Evolutionary conservation across 192 early-diverging fungal species (phyloP), one percentile per base, ranked within the genome.

Genomic region (Coemansia reversa): DNA sequence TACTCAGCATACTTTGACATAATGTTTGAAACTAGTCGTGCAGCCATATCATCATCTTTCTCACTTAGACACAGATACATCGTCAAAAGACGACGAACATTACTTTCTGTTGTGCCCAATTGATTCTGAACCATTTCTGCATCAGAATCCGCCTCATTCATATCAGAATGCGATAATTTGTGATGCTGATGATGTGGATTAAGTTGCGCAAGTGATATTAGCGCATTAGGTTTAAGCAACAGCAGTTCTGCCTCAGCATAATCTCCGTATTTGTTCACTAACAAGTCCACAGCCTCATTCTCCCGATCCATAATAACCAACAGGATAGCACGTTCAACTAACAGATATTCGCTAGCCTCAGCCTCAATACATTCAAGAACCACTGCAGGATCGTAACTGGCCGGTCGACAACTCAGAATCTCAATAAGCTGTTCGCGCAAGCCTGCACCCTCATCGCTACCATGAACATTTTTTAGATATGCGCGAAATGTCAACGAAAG

Each of bases 181-280:
- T 5, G 22, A 8, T 19, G 25, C 24, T 30, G 24, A 18, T 18
- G 35, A 6, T 45, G 3, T 3, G 22, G 51, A 42, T 27, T 19
- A 22, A 79, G 52, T 11, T 35, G 64, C 0, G 71, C 76, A 32
- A 79, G 64, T 2, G 76, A 79, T 14, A 7, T 3, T 2, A 24
- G 68, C 19, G 60, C 51, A 3, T 22, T 19, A 3, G 78, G 78
- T 6, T 45, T 19, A 29, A 74, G 56, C 20, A 81, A 63, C 55
- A 81, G 49, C 7, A 69, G 12, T 54, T 81, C 78, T 0, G 78
- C 78, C 53, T 75, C 78, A 0, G 78, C 78, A 20, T 72, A 81
- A 32, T 81, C 78, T 23, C 70, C 63, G 5, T 27, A 28, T 12
- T 60, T 14, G 27, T 65, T 42, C 16, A 81, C 73, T 55, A 81